Base-by-base conservation (phyloP, 805 yeast species). In the Spathaspora sp. region DNA sequence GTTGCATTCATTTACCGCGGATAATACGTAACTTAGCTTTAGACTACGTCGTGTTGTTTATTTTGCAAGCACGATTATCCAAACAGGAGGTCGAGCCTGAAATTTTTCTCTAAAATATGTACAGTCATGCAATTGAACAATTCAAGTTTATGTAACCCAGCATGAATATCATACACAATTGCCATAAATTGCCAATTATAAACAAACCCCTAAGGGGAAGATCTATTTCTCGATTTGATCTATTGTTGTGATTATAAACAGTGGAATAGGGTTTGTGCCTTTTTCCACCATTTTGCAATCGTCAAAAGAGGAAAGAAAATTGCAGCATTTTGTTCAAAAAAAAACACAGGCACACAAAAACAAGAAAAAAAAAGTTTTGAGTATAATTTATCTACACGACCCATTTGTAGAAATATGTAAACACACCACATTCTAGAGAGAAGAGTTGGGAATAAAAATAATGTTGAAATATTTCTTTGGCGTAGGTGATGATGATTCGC, bases 391-490 rank as follows among this genome's bases (percentile, higher is more conserved):
- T 35, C 40, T 29, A 29, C 32, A 29, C 11, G 26, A 31, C 35
- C n/a, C 35, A 31, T 31, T 31, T 31, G 16, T 35, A 35, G 40
- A n/a, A 35, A 35, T 11, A 35, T 35, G 40, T 35, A 35, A 35
- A 35, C 40, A 35, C 40, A 16, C 7, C 17, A 35, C 35, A 10
- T 31, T 10, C 12, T 3, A 31, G n/a, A 14, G 35, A 11, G 35
- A 8, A 31, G 35, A 31, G 12, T 31, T 14, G 26, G 6, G 26
- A 31, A 8, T 14, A 31, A 31, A 16, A 35, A 35, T 11, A 35
- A 50, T 48, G 54, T 32, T 48, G 8, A 43, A 42, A 31, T 49
- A 48, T 44, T 26, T 53, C 9, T 51, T 53, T 48, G 56, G 56
- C 2, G 5, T 42, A 6, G 48, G 53, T 16, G 54, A 48, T 23